Evolutionary conservation across 2,329 filamentous ascomycete genomes (phyloP), one percentile per base, ranked within the genome.

Genomic region (Sporothrix sp.): DNA sequence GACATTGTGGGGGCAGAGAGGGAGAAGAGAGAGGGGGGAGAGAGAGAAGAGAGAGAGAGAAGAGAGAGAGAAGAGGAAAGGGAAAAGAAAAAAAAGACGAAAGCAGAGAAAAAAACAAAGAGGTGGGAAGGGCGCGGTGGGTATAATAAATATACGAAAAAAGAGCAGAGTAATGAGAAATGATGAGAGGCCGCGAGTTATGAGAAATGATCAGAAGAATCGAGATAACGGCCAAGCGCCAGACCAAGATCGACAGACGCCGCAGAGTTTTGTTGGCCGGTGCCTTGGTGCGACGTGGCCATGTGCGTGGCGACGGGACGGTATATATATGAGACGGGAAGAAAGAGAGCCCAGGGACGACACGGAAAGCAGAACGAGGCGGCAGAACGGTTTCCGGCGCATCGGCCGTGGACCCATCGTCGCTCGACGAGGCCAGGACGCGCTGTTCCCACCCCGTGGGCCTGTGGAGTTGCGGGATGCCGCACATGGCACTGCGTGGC

Each of bases 1-100:
- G 63, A 53, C 63, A 65, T 65, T 46, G 44, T 44, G 42, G 13
- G 27, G 13, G 9, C 3, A 4, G 38, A 36, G n/a, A n/a, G 32
- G 21, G n/a, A 21, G 27, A 45, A 5, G 35, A 6, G 16, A 37
- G 35, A 37, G n/a, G 35, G n/a, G 16, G n/a, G 16, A 3, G 35
- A 20, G 37, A 13, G 6, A 32, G 45, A 13, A 14, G 6, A 14
- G 25, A 39, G 32, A 14, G 33, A 39, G 21, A 9, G 16, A 14
- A 35, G 16, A 14, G 36, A 23, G 11, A 25, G 46, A 28, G 1
- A 14, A 28, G 21, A 30, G 13, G 5, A 23, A 33, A 18, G 10
- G 9, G 25, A 14, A 14, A 28, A 21, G 5, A 10, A 39, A 21
- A 4, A 32, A 10, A 27, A 11, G 23, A 33, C 2, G 35, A 40